Percentiles rank a stretch among this genome's conserved stretches.
Conservation (phyloP, 257 asterid genomes). For the Lycium barbarum region DNA sequence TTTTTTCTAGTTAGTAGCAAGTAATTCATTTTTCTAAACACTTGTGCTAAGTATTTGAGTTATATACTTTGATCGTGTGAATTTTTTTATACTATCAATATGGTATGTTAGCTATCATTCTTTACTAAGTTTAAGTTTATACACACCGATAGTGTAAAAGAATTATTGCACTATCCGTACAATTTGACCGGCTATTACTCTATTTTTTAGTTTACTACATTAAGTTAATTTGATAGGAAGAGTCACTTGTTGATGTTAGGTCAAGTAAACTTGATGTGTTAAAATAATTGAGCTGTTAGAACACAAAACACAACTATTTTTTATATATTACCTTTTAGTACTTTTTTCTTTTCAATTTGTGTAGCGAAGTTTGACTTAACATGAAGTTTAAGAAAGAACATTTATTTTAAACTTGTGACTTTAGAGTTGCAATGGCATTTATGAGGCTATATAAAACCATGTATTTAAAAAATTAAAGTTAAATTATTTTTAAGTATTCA, state of each 20-base stretch:
- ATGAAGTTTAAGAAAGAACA: background rate
- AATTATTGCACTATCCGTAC: background rate
- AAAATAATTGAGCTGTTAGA: background rate
- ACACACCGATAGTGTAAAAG: background rate
- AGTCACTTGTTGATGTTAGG: background rate
- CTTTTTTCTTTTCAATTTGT: too few relatives aligned
- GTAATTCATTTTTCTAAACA: background rate
- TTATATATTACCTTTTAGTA: too few relatives aligned
- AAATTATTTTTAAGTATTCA: background rate
- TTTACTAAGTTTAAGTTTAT: background rate
- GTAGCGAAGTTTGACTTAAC: background rate
- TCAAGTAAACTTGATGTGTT: background rate
- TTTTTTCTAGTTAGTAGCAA: background rate
- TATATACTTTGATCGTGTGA: background rate
- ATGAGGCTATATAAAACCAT: background rate
- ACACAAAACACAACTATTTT: background rate
- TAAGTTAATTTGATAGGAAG: background rate
- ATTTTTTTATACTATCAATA: background rate
- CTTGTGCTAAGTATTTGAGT: background rate
- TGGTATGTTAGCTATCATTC: background rate
- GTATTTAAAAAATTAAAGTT: background rate
- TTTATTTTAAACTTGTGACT: background rate
- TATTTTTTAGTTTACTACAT: background rate
- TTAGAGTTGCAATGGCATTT: background rate
- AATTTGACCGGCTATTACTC: background rate